A percentile compares a stretch with the other conserved stretches of the same genome.
These are phyloP conservation scores for Xylona heveae DNA, from an alignment of 495 filamentous ascomycete species.

Conservation along the genomic window DNA sequence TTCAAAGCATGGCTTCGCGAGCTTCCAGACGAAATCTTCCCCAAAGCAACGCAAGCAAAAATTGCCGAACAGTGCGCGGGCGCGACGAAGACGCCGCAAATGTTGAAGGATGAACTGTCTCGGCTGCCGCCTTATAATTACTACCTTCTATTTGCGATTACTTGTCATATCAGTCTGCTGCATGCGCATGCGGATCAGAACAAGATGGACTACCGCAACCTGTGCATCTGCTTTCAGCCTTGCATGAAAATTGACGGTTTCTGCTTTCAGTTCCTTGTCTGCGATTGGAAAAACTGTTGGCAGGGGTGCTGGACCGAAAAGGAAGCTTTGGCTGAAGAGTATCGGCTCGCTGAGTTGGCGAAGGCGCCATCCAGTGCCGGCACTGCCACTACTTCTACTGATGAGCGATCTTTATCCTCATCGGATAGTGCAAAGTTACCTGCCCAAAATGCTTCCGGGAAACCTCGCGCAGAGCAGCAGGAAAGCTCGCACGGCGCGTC, in stretches of 20 bases:
- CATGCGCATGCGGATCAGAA: slow-evolving; percentile 71
- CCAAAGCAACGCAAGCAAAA: slow-evolving; percentile 52
- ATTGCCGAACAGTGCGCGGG: slow-evolving; percentile 53
- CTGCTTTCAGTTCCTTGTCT: slow-evolving; percentile 79
- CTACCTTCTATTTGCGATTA: slow-evolving; percentile 88
- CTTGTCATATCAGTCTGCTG: slow-evolving; percentile 74
- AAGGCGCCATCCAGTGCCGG: not conserved
- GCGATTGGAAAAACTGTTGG: slow-evolving; percentile 87
- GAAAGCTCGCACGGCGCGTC: no score
- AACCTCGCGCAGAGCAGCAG: no score
- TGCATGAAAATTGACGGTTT: slow-evolving; percentile 81
- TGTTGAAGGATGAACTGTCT: slow-evolving; percentile 75
- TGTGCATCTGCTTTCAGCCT: slow-evolving; percentile 88
- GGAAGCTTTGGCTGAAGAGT: slow-evolving; percentile 52
- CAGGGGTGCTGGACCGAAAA: slow-evolving; percentile 87
- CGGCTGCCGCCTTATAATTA: slow-evolving; percentile 84
- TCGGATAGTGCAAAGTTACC: slow-evolving; percentile 41
- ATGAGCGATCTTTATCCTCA: slow-evolving; percentile 42
- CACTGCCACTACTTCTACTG: slow-evolving; percentile 7
- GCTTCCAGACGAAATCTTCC: slow-evolving; percentile 77
- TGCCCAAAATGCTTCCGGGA: no score
- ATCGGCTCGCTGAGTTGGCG: slow-evolving; percentile 29
- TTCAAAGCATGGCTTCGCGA: slow-evolving; percentile 89
- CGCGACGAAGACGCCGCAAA: slow-evolving; percentile 53
- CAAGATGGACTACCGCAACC: slow-evolving; percentile 84